Evolutionary conservation across 495 filamentous ascomycete species (phyloP).

Genomic region (Penicillium paxilli): DNA sequence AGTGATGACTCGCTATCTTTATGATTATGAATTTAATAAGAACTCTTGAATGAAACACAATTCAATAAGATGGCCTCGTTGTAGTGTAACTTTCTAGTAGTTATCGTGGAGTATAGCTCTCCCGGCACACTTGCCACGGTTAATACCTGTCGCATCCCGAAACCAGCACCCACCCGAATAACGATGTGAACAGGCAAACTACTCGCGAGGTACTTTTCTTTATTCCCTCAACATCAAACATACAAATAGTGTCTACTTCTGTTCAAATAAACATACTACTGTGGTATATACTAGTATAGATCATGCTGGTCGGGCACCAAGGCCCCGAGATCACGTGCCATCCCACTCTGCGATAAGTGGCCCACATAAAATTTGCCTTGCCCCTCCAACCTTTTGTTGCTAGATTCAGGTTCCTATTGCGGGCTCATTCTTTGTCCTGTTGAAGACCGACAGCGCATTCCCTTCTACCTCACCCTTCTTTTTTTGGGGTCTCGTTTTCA

Average conservation of each 20-base stretch:
- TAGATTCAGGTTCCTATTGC: conserved; percentile 21
- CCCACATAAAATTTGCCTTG: conserved; percentile 37
- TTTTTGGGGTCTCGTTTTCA: too few relatives aligned
- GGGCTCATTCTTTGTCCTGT: conserved; percentile 18
- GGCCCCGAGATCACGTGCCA: conserved; percentile 23
- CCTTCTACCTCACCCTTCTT: conserved; percentile 8
- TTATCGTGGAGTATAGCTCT: too few relatives aligned
- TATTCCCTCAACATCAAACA: too few relatives aligned
- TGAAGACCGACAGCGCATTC: conserved; percentile 15
- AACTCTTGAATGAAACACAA: conserved; percentile 26
- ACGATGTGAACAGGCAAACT: too few relatives aligned
- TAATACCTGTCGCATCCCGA: too few relatives aligned
- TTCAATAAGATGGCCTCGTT: neutral
- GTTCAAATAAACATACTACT: neutral
- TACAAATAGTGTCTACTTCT: too few relatives aligned
- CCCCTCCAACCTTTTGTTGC: conserved; percentile 28
- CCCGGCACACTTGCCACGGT: too few relatives aligned
- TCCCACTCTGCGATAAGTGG: conserved; percentile 24
- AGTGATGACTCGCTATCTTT: conserved; percentile 17
- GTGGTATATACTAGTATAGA: neutral
- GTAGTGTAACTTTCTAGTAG: too few relatives aligned
- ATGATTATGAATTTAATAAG: conserved; percentile 40
- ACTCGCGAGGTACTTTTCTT: too few relatives aligned
- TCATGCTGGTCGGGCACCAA: conserved; percentile 25
- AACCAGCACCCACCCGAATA: too few relatives aligned